A percentile compares a stretch with the other conserved stretches of the same genome.
Evolutionary conservation across 2,329 filamentous ascomycete genomes (phyloP).

Genomic region (Aspergillus ochraceus): DNA sequence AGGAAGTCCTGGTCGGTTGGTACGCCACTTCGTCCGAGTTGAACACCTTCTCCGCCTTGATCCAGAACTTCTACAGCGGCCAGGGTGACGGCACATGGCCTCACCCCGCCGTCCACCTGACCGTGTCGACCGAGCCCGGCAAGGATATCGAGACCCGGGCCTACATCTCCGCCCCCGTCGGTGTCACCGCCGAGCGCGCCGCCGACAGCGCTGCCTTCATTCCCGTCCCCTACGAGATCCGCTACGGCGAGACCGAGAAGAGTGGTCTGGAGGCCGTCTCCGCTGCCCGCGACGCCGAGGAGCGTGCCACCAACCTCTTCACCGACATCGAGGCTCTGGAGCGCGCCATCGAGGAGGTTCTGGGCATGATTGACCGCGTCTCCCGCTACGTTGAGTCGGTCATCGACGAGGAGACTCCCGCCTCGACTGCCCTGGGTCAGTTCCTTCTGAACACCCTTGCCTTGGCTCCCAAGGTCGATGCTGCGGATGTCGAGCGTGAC

Average conservation of each 20-base stretch:
- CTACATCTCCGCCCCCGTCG: slow-evolving; percentile 94
- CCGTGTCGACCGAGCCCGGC: slow-evolving; percentile 85
- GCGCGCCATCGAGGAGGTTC: slow-evolving; percentile 79
- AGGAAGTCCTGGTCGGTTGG: slow-evolving; percentile 94
- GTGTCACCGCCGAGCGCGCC: slow-evolving; percentile 90
- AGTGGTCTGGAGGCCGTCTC: slow-evolving; percentile 80
- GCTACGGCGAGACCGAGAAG: slow-evolving; percentile 78
- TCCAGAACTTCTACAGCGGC: slow-evolving; percentile 98
- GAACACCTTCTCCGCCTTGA: slow-evolving; percentile 97
- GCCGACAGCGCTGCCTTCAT: slow-evolving; percentile 97
- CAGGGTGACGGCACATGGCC: slow-evolving; percentile 97
- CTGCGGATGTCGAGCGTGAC: slow-evolving; percentile 87
- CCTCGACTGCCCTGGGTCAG: slow-evolving; percentile 88
- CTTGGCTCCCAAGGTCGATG: slow-evolving; percentile 90
- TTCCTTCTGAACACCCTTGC: slow-evolving; percentile 92
- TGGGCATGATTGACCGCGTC: slow-evolving; percentile 87
- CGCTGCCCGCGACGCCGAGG: slow-evolving; percentile 75
- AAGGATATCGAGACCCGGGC: slow-evolving; percentile 85
- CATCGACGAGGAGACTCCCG: slow-evolving; percentile 81
- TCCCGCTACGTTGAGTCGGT: slow-evolving; percentile 91
- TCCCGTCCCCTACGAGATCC: slow-evolving; percentile 91
- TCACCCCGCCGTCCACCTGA: slow-evolving; percentile 95
- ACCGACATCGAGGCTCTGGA: slow-evolving; percentile 90
- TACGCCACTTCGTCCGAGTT: slow-evolving; percentile 96
- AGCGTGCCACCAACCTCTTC: slow-evolving; percentile 69